Base-by-base conservation (phyloP, 441 rosid species). In the Erysimum cheiri region DNA sequence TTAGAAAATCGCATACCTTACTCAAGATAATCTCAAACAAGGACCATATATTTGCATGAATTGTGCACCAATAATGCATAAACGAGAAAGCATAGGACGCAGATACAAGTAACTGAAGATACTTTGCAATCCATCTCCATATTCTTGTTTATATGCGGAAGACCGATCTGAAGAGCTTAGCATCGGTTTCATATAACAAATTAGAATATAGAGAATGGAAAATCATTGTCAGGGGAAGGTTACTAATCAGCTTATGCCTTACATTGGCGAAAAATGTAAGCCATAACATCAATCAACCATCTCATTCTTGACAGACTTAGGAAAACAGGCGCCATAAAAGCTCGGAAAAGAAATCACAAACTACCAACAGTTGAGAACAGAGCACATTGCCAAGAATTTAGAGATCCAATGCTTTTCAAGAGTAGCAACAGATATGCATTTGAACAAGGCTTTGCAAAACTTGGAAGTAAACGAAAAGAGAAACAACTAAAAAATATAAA, bases 351-450 rank as follows among this genome's bases (percentile, higher is more conserved):
- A 55, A 26, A 26, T 33, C 57, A 37, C 17, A 49, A 14, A 4
- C 64, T 33, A 59, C 40, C 68, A 67, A 53, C 19, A 67, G 36
- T 26, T 53, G 12, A 52, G 73, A 69, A 61, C 8, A 54, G 33
- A 69, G 67, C n/a, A 48, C 39, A 62, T 40, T 26, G 35, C 67
- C 55, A 64, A 69, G 60, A 63, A 55, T 50, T 29, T 69, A 35
- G 50, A 64, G 53, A 64, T 69, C 14, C 71, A 64, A 57, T 69
- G 61, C 55, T 64, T 70, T 41, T 33, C 56, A 57, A 57, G 71
- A 70, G 71, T 40, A 54, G 70, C 70, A 75, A 75, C 75, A 56
- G 71, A 64, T 63, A 49, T 39, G 74, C 74, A 75, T 60, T 39
- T 53, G 58, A 74, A 60, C 73, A 74, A 35, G 70, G 70, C 54